Evolutionary conservation across 2,329 filamentous ascomycete genomes (phyloP).

Genomic region (Didymella glomerata): DNA sequence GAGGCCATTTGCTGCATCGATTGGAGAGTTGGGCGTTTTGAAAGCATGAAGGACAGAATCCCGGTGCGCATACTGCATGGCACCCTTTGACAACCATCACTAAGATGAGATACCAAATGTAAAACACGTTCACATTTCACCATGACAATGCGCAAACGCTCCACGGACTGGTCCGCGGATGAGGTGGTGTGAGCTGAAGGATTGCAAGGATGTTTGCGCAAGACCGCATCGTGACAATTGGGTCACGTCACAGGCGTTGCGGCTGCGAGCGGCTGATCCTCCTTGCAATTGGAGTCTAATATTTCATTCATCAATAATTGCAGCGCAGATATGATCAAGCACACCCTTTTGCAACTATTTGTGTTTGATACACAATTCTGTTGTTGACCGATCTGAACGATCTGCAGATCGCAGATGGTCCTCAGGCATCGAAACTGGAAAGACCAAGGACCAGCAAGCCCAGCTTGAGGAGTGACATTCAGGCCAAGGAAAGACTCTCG

Average conservation of each 20-base stretch:
- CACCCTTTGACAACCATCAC: conserved; percentile 3
- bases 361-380: background rate
- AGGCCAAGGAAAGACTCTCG: background rate
- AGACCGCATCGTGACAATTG: conserved; percentile 6
- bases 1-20: conserved; percentile 9
- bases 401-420: conserved; percentile 4
- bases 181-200: background rate
- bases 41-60: conserved; percentile 9
- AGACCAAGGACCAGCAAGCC: background rate
- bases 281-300: background rate
- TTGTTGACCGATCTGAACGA: background rate
- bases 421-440: background rate
- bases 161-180: background rate
- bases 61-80: conserved; percentile 10
- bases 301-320: background rate
- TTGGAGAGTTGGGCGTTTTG: conserved; percentile 13
- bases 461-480: background rate
- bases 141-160: background rate
- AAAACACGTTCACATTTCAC: conserved; percentile 8
- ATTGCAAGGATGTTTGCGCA: conserved; percentile 6
- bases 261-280: background rate
- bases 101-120: conserved; percentile 19
- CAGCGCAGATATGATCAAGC: background rate
- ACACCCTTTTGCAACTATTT: background rate
- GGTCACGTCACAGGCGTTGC: conserved; percentile 1